phyloP scores from a whole-genome alignment of 2,329 filamentous ascomycete genomes.

The Huntiella bhutanensis region DNA sequence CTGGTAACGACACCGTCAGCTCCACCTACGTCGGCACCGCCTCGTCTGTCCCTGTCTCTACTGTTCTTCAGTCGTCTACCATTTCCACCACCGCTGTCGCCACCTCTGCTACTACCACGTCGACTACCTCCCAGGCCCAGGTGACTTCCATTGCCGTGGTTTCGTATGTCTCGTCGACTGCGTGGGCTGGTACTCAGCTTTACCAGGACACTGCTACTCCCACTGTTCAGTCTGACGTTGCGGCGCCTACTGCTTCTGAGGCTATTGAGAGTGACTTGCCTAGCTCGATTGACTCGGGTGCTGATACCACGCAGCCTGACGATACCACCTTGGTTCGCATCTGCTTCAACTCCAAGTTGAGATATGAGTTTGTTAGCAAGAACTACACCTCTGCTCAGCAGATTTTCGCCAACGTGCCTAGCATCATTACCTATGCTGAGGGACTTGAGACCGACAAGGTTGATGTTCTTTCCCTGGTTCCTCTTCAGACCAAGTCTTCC shows the following conservation, averaged over 20 bases:
- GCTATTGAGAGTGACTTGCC: slow-evolving; percentile 50
- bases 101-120: slow-evolving; percentile 12
- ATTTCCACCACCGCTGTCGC: neutral
- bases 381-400: slow-evolving; percentile 59
- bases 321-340: slow-evolving; percentile 62
- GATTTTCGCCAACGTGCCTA: slow-evolving; percentile 63
- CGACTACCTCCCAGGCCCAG: slow-evolving; percentile 12
- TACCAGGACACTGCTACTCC: slow-evolving; percentile 12
- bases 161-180: slow-evolving; percentile 9
- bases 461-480: slow-evolving; percentile 51
- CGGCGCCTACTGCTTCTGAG: slow-evolving; percentile 19
- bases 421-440: slow-evolving; percentile 45
- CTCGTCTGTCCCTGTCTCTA: slow-evolving; percentile 1
- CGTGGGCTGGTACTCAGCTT: slow-evolving; percentile 12
- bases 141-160: slow-evolving; percentile 12
- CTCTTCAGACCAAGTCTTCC: slow-evolving; percentile 50
- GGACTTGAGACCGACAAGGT: slow-evolving; percentile 39
- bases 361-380: slow-evolving; percentile 65
- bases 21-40: neutral
- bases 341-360: slow-evolving; percentile 62
- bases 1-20: slow-evolving; percentile 8
- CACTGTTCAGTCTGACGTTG: slow-evolving; percentile 10
- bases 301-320: slow-evolving; percentile 37
- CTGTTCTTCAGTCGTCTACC: neutral
- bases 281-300: slow-evolving; percentile 50